Evolutionary conservation across 768 basidiomycete genomes (phyloP).

Genomic region (Pholiota microspora): DNA sequence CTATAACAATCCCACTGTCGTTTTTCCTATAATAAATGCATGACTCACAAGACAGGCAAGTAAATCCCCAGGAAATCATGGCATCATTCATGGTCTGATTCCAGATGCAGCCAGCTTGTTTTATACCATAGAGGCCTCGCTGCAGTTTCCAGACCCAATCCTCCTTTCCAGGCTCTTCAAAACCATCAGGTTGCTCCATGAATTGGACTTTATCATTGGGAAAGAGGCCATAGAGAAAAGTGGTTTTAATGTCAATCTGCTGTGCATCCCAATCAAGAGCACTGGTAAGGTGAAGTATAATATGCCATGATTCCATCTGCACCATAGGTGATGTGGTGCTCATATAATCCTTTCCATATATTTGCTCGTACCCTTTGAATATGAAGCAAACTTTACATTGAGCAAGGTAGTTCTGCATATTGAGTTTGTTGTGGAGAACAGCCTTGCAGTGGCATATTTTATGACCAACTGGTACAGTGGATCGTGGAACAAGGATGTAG

Average conservation of each 20-base stretch:
- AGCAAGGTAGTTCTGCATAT: not conserved
- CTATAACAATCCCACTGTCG: conserved; percentile 17
- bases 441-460: not conserved
- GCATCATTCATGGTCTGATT: conserved; percentile 28
- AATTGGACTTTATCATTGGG: conserved; percentile 26
- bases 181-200: conserved; percentile 35
- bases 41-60: conserved; percentile 21
- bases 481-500: conserved; percentile 23
- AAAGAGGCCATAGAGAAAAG: conserved; percentile 34
- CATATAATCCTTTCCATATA: conserved; percentile 39
- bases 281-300: conserved; percentile 34
- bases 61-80: conserved; percentile 29
- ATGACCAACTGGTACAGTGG: conserved; percentile 11
- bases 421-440: not conserved
- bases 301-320: conserved; percentile 34
- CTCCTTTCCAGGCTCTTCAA: conserved; percentile 24
- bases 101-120: conserved; percentile 23
- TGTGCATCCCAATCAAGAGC: conserved; percentile 26
- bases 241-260: conserved; percentile 28
- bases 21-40: conserved; percentile 27
- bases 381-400: conserved; percentile 42
- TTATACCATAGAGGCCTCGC: conserved; percentile 7
- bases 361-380: conserved; percentile 39
- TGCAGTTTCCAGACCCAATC: conserved; percentile 20
- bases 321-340: conserved; percentile 40